Conservation (phyloP, 441 rosid genomes). For the Adansonia rubrostipa region DNA sequence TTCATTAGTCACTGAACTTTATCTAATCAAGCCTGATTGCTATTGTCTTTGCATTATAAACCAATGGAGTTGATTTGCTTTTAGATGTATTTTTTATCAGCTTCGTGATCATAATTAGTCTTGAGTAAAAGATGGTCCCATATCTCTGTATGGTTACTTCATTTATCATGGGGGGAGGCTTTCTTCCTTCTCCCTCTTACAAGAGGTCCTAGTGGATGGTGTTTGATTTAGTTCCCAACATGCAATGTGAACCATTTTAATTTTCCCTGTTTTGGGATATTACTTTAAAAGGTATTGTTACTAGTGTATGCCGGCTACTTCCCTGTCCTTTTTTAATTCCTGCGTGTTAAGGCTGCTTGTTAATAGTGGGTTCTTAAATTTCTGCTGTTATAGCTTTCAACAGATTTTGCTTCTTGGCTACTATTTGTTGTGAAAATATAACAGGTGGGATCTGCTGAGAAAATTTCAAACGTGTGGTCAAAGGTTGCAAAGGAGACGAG, state of each 20-base stretch:
- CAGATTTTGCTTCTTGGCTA: not conserved
- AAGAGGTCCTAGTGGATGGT: not conserved
- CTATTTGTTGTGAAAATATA: conserved; percentile 6
- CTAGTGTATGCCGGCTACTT: not conserved
- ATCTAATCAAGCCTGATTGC: not conserved
- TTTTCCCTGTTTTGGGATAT: not conserved
- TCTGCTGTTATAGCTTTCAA: not conserved
- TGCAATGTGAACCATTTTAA: not conserved
- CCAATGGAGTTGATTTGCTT: not conserved
- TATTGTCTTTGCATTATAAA: not conserved
- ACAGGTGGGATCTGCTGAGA: conserved; percentile 95
- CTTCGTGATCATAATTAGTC: not conserved
- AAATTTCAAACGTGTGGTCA: conserved; percentile 84
- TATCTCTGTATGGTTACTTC: not conserved
- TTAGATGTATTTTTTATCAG: not conserved
- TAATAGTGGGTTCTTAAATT: not conserved
- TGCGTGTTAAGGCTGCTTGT: not conserved
- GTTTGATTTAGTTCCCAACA: not conserved
- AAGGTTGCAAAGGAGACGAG: conserved; percentile 90
- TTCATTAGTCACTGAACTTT: not conserved
- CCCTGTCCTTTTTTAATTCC: not conserved
- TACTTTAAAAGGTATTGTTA: not conserved
- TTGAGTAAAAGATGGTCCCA: not conserved
- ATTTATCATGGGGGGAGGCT: no score
- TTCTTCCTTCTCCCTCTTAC: not conserved